Evolutionary conservation across 2,329 filamentous ascomycete species (phyloP), one percentile per base, ranked within the genome.

Genomic region (Didymella pomorum): DNA sequence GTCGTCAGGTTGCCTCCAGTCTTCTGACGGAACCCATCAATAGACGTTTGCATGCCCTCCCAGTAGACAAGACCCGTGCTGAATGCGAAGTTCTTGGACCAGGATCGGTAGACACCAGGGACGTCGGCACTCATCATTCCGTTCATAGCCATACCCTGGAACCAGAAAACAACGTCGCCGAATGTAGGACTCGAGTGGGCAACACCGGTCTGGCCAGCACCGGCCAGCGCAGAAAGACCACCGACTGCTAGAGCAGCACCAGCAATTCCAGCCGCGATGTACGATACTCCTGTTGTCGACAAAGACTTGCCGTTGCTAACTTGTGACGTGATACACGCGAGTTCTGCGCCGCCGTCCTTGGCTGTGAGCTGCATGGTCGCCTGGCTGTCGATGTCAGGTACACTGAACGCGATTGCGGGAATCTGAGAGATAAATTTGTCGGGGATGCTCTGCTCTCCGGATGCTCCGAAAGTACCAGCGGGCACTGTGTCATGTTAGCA

Each of bases 61-160:
- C 92, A 97, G 7, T 90, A 86, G 56, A 98, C 83, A 56, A 98
- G 79, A 49, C 93, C 93, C 26, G 89, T 90, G 64, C 92, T 94
- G 82, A 97, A 98, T 45, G 84, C 93, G 76, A 99, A 98, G 80
- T 98, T 98, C 80, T 91, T 91, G 62, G 90, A 82, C 78, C 97
- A 99, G 75, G 88, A 94, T 67, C 89, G 87, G 80, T 98, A 98
- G 35, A 98, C 87, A 33, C 87, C 82, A 4, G 95, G 95, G 67
- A 97, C 93, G 69, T 89, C 86, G 69, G 96, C 93, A 59, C 91
- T 96, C 75, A 97, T 84, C 95, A 98, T 98, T 65, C 95, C 93
- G 77, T 95, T 97, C 82, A 95, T 90, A 26, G 95, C 93, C 83
- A 98, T 90, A 48, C 90, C 89, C 78, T 98, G 93, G 77, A 98